Conservation (phyloP, 495 filamentous ascomycete species). For the Aspergillus haitiensis region DNA sequence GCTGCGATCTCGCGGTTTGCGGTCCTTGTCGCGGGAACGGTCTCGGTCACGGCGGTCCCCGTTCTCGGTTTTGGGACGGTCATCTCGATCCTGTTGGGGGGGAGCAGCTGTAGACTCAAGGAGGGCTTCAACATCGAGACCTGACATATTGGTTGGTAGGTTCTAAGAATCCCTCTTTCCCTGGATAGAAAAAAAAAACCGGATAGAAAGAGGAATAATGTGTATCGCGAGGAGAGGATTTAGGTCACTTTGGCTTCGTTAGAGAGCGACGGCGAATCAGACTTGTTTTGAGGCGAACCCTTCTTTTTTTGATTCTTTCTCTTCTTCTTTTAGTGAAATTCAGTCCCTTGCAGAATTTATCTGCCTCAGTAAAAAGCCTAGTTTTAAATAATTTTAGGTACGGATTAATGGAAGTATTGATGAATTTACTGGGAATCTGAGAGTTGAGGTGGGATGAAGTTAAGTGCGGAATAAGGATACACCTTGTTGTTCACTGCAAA, state of each 20-base stretch:
- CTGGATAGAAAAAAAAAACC: slow-evolving; percentile 12
- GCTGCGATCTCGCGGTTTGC: slow-evolving; percentile 58
- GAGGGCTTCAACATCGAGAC: slow-evolving; percentile 89
- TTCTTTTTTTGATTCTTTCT: slow-evolving; percentile 24
- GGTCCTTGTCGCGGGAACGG: slow-evolving; percentile 60
- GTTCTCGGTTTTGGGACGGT: slow-evolving; percentile 57
- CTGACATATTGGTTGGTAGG: slow-evolving; percentile 64
- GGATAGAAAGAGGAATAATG: slow-evolving; percentile 25
- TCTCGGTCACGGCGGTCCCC: slow-evolving; percentile 58
- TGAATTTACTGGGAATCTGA: neutral
- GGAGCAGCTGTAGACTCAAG: slow-evolving; percentile 82
- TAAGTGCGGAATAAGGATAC: slow-evolving; percentile 5
- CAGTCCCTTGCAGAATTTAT: slow-evolving; percentile 14
- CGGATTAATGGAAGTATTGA: neutral
- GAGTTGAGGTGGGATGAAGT: slow-evolving; percentile 12
- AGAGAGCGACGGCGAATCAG: slow-evolving; percentile 39
- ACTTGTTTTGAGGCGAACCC: slow-evolving; percentile 40
- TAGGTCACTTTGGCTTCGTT: slow-evolving; percentile 49
- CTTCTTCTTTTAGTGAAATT: slow-evolving; percentile 1
- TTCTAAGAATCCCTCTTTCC: slow-evolving; percentile 21
- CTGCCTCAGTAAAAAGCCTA: slow-evolving; percentile 6
- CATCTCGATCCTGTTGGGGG: slow-evolving; percentile 57
- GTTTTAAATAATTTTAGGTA: neutral
- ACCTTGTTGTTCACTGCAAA: slow-evolving; percentile 8
- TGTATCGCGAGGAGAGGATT: slow-evolving; percentile 35